These are phyloP conservation scores for Penicillium maclennaniae DNA, from an alignment of 495 filamentous ascomycete genomes.

Conservation along the genomic window DNA sequence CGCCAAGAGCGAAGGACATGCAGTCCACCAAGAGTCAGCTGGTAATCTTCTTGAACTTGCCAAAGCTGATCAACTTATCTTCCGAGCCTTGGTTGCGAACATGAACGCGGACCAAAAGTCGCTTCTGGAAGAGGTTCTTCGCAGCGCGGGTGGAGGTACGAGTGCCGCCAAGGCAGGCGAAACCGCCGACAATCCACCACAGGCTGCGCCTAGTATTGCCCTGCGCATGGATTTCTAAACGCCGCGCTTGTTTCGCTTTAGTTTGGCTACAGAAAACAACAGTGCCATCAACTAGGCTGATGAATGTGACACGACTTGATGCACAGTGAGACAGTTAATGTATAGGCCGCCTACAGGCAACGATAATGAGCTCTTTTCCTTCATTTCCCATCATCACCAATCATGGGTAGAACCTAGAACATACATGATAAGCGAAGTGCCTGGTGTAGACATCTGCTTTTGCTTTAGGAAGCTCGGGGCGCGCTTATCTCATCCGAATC, in stretches of 20 bases:
- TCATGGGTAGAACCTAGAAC: not conserved
- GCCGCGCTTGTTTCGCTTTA: not conserved
- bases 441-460: not conserved
- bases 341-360: slow-evolving; percentile 2
- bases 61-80: slow-evolving; percentile 63
- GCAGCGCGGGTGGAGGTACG: slow-evolving; percentile 48
- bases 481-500: slow-evolving; percentile 20
- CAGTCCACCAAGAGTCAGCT: slow-evolving; percentile 66
- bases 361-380: not conserved
- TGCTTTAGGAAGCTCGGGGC: slow-evolving; percentile 7
- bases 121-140: slow-evolving; percentile 81
- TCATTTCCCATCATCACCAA: no score
- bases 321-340: slow-evolving; percentile 5
- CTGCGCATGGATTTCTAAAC: slow-evolving; percentile 84
- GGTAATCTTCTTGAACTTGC: slow-evolving; percentile 76
- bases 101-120: slow-evolving; percentile 68
- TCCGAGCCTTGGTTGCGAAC: slow-evolving; percentile 67
- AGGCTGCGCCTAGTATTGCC: slow-evolving; percentile 77
- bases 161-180: slow-evolving; percentile 23
- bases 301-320: slow-evolving; percentile 10
- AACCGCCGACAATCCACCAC: slow-evolving; percentile 37
- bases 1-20: slow-evolving; percentile 50
- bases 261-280: not conserved
- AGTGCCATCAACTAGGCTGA: not conserved
- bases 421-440: not conserved